Evolutionary conservation across 2,329 filamentous ascomycete species (phyloP).

Genomic region (Aspergillus sp.): DNA sequence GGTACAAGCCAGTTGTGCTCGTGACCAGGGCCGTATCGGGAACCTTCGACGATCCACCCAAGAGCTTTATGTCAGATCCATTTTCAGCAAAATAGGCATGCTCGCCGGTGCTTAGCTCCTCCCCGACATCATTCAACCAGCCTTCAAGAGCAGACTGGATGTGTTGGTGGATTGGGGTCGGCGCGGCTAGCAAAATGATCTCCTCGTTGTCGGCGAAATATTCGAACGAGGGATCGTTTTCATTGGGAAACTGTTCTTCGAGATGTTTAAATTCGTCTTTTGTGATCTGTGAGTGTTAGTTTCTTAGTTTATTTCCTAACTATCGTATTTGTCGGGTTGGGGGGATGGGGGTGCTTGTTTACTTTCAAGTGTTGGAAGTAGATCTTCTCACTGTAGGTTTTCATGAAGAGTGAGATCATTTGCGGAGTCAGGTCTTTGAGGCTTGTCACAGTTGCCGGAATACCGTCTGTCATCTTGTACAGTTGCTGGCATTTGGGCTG

Average conservation of each 20-base stretch:
- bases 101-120: background rate
- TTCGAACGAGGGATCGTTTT: background rate
- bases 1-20: background rate
- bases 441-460: no score
- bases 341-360: no score
- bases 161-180: background rate
- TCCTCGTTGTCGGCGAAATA: background rate
- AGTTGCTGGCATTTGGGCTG: no score
- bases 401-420: no score
- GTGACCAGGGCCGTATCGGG: background rate
- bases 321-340: no score
- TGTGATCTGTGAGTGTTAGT: no score
- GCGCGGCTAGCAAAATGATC: background rate
- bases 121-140: background rate
- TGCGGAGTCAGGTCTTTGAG: no score
- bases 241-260: background rate
- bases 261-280: background rate
- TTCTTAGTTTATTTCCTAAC: no score
- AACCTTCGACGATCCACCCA: background rate
- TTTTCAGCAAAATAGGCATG: background rate
- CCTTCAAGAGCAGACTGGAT: background rate
- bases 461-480: no score
- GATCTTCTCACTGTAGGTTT: no score
- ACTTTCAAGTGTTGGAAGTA: no score
- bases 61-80: no score